These are phyloP conservation scores for Zancudomyces culisetae DNA, from an alignment of 371 early-diverging fungal genomes.

Conservation along the genomic window DNA sequence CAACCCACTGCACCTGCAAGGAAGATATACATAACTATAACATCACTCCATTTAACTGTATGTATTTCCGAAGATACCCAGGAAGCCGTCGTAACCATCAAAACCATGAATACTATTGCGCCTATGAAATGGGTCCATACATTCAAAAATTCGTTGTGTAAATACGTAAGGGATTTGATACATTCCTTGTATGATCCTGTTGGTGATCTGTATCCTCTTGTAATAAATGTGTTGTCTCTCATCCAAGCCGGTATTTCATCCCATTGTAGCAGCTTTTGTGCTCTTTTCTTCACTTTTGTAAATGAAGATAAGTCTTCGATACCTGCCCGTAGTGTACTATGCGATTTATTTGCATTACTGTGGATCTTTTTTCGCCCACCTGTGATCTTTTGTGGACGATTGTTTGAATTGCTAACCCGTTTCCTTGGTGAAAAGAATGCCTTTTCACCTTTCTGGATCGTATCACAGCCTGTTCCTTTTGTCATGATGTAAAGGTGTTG, in stretches of 20 bases:
- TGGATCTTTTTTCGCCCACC: no score
- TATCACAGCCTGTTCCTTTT: no score
- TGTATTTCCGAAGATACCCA: conserved; percentile 37
- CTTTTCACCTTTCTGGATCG: no score
- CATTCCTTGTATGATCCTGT: conserved; percentile 52
- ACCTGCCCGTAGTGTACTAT: no score
- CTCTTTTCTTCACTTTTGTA: no score
- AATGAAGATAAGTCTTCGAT: no score
- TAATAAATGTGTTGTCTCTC: conserved; percentile 54
- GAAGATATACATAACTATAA: conserved; percentile 42
- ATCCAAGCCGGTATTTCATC: conserved; percentile 51
- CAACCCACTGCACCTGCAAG: conserved; percentile 52
- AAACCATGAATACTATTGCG: conserved; percentile 33
- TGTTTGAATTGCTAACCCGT: no score
- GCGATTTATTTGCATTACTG: no score
- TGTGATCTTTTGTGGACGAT: no score
- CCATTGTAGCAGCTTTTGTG: no score
- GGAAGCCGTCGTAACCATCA: conserved; percentile 33
- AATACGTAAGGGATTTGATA: conserved; percentile 25
- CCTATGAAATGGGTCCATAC: conserved; percentile 71
- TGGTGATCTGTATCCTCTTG: conserved; percentile 58
- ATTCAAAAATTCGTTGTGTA: conserved; percentile 80
- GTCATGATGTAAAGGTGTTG: no score
- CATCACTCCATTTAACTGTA: conserved; percentile 33
- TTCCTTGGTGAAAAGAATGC: no score